Evolutionary conservation across 495 filamentous ascomycete genomes (phyloP).

Genomic region (Lepraria neglecta): DNA sequence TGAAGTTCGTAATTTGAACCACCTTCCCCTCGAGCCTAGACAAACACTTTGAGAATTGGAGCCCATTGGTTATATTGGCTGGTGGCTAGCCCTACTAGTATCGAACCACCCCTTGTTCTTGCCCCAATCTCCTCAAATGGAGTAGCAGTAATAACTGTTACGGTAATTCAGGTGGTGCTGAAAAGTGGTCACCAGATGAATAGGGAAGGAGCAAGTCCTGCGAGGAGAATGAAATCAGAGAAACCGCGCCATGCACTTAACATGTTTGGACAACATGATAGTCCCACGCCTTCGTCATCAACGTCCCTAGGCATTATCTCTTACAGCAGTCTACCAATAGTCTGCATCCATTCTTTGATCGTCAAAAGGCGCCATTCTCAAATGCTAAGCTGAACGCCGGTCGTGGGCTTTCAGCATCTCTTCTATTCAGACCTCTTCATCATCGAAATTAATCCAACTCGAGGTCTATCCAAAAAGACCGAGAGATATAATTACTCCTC

Average conservation of each 20-base stretch:
- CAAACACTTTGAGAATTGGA: too few relatives aligned
- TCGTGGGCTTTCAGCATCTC: neutral
- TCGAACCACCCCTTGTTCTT: neutral
- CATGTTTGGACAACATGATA: neutral
- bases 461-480: slow-evolving; percentile 8
- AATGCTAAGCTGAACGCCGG: slow-evolving; percentile 14
- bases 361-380: neutral
- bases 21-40: too few relatives aligned
- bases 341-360: slow-evolving; percentile 1
- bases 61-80: neutral
- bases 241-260: neutral
- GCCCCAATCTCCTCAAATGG: too few relatives aligned
- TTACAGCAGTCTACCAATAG: slow-evolving; percentile 2
- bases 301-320: neutral
- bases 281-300: neutral
- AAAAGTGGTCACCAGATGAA: neutral
- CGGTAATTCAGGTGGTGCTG: neutral
- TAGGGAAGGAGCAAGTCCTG: neutral
- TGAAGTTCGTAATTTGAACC: too few relatives aligned
- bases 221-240: neutral
- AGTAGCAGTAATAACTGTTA: neutral
- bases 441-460: neutral
- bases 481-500: neutral
- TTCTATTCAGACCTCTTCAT: neutral
- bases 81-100: neutral